Evolutionary conservation across 164 flowering plant genomes (phyloP), one percentile per base, ranked within the genome.

Genomic region (Stephania cephalantha): DNA sequence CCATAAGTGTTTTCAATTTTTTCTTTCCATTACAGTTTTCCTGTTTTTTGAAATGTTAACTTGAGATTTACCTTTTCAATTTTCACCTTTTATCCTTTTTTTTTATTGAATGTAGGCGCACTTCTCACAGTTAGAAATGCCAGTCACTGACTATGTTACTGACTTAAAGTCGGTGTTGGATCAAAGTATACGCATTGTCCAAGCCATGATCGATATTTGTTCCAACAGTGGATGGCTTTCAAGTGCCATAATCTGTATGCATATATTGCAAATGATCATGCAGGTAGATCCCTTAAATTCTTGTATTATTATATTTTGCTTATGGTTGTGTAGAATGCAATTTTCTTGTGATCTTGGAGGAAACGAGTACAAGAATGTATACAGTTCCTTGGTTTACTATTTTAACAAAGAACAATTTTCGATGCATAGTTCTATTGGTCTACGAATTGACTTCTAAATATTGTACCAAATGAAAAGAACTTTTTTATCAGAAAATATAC

Each of bases 161-260:
- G 99, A 95, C 82, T 83, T 93, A 70, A 95, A 95, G 83, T 93
- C 98, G 13, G 97, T 95, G 63, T 77, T 95, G 89, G 99, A 95
- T 82, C 99, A 95, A 83, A 95, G 99, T 82, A 95, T 95, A 76
- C 94, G 99, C 42, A 90, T 95, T 71, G 87, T 95, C 75, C 99
- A 93, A 84, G 99, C 99, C 61, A 95, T 95, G 99, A 92, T 95
- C 67, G 99, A 95, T 82, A 84, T 95, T 71, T 95, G 95, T 87
- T 97, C 99, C 22, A 95, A 95, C 74, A 95, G 98, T 76, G 99
- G 98, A 77, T 95, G 99, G 99, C 94, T 95, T 79, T 86, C 95
- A 70, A 92, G 97, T 80, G 79, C 98, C 71, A 69, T 93, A 46
- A 87, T 94, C 58, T 95, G 99, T 81, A 95, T 95, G 99, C 95